Percentiles rank a stretch among this genome's conserved stretches.
Evolutionary conservation across 2,329 filamentous ascomycete genomes (phyloP).

Genomic region (Trichoderma sp.): DNA sequence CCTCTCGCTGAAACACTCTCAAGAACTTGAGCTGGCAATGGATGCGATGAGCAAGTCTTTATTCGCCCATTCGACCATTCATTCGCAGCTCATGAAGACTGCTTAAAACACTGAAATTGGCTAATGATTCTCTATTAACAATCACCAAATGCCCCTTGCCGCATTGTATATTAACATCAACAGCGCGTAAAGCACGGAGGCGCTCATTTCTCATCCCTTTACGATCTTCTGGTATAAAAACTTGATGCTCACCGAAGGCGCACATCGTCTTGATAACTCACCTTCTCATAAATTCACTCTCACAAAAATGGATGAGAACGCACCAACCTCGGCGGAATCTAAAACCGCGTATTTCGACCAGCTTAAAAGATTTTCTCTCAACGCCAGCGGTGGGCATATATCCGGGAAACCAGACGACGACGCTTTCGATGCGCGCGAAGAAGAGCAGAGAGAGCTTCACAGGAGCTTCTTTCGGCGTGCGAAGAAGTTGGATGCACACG

Average conservation of each 20-base stretch:
- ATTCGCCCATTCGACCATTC: not conserved
- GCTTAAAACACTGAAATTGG: not conserved
- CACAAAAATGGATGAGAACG: constrained; percentile 2
- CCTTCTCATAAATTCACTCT: not conserved
- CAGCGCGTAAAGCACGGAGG: not conserved
- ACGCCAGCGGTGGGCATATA: not conserved
- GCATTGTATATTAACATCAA: not conserved
- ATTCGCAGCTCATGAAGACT: not conserved
- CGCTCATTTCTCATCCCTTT: not conserved
- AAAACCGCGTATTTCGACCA: constrained; percentile 51
- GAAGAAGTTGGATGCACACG: not conserved
- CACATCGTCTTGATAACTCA: not conserved
- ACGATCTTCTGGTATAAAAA: not conserved
- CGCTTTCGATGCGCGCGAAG: constrained; percentile 36
- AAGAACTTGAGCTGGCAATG: not conserved
- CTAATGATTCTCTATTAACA: not conserved
- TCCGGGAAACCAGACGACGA: constrained; percentile 31
- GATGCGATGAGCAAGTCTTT: not conserved
- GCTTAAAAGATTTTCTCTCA: constrained; percentile 36
- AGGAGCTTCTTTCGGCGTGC: constrained; percentile 35
- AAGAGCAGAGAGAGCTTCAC: constrained; percentile 37
- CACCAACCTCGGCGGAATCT: constrained; percentile 35
- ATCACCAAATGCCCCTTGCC: not conserved
- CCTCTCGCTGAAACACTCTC: not conserved
- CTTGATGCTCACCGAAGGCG: not conserved